Evolutionary conservation across 108 stramenopile species (phyloP), one percentile per base, ranked within the genome.

Genomic region (Aurantiochytrium sp.): DNA sequence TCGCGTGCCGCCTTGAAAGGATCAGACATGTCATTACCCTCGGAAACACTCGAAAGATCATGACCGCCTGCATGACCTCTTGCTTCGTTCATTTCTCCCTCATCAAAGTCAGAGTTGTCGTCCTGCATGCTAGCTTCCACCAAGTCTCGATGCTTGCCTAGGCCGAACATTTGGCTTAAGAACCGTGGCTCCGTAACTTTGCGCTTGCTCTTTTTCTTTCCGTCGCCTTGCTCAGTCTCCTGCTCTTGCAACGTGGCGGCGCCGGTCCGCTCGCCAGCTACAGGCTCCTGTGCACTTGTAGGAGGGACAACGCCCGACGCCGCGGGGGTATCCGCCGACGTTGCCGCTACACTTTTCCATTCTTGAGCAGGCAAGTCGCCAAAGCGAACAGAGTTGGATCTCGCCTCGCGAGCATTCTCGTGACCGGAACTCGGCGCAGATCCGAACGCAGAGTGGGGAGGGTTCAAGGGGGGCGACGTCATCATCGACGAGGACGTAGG

Each of bases 71-170:
- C 29, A 35, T 35, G 29, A 1, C 0, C 29, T 35, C 29, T 35
- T 35, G 29, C 29, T 35, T 83, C 73, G 43, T 83, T 44, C 18
- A 44, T 53, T n/a, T 83, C 73, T 8, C 64, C 64, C 35, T 69
- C 64, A 44, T 83, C 73, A 53, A 83, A 83, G 51, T 83, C 73
- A 10, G 73, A 83, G 73, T 83, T 83, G 23, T 83, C 73, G 73
- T 83, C 73, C 28, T 83, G 44, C 51, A 83, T 51, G n/a, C 73
- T 83, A 0, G 73, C 51, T 83, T 83, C 73, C 12, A 83, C 73
- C 8, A 83, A 44, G 51, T 83, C 51, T 5, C 73, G 73, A n/a
- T 51, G 51, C n/a, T 53, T 47, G n/a, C 73, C 73, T 16, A 83
- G 2, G 5, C 73, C 73, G 51, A 83, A 83, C 73, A 83, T 83